Base-by-base conservation (phyloP, 768 basidiomycete species). In the Pilatotrama ljubarskyi region DNA sequence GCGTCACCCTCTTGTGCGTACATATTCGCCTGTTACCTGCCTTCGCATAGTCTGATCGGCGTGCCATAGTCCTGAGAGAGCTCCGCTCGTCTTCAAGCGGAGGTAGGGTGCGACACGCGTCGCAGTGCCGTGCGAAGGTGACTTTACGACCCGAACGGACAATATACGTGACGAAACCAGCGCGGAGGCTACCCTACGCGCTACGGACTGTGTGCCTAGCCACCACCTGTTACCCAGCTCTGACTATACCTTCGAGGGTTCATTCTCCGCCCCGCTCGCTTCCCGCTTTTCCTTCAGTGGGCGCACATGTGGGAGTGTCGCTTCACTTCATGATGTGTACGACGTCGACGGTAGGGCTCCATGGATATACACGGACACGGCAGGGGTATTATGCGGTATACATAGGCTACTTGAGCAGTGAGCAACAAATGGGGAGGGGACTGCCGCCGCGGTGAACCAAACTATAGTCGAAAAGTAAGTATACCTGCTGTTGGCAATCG, bases 1-100 rank as follows among this genome's bases (percentile, higher is more conserved):
- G 61, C 17, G 24, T 71, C 20, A 71, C 70, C 29, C 35, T 68
- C 25, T 66, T 65, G 70, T 71, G 51, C 36, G 70, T 68, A 18
- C 38, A 2, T 17, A 1, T 24, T 13, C 1, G 2, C 24, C 24
- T 14, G 13, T 25, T 18, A 15, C 20, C 26, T n/a, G 5, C 38
- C 3, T 17, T 11, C 26, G 11, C 20, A 11, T 69, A 70, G 29
- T 76, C 78, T 49, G 68, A 72, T 40, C 25, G 35, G 7, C 42
- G 29, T 25, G 20, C 35, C 20, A 14, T 29, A 58, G 57, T 17
- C 57, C 57, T 5, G 43, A 51, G 17, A 41, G 36, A 13, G 57
- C 57, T 0, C 57, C 57, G 35, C 42, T 60, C 17, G 48, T 54
- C 17, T 53, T 55, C 44, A 47, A 53, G 17, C 51, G 60, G 26